These are phyloP conservation scores for Cotoneaster glaucophyllus DNA, from an alignment of 306 rosid genomes.

Conservation along the genomic window DNA sequence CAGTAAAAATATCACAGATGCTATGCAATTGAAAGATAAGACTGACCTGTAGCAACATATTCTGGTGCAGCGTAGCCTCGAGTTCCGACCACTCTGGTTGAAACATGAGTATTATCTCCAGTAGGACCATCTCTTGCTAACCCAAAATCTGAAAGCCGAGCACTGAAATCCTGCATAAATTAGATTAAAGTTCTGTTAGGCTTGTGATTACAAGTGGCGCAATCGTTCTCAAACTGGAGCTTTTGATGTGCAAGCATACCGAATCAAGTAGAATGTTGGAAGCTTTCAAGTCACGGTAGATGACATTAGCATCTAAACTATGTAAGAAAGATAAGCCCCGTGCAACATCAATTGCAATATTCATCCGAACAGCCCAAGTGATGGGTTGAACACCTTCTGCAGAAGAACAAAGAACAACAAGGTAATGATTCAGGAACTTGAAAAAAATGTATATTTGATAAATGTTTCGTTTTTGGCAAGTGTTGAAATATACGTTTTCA, in stretches of 20 bases:
- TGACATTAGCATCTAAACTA: constrained; percentile 63
- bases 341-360: constrained; percentile 68
- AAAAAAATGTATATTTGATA: neutral
- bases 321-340: constrained; percentile 75
- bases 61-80: constrained; percentile 98
- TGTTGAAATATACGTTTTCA: neutral
- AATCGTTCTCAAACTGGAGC: neutral
- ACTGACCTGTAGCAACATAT: constrained; percentile 84
- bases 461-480: neutral
- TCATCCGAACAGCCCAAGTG: constrained; percentile 62
- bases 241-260: constrained; percentile 30
- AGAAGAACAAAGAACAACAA: constrained; percentile 3
- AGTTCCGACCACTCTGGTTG: constrained; percentile 85
- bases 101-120: constrained; percentile 93
- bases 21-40: constrained; percentile 1
- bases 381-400: constrained; percentile 86
- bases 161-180: constrained; percentile 60
- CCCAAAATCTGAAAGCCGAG: constrained; percentile 88
- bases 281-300: constrained; percentile 90
- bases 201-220: neutral
- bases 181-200: constrained; percentile 13
- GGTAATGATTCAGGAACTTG: neutral
- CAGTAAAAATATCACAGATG: neutral
- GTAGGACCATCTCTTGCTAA: constrained; percentile 98
- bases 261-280: constrained; percentile 88